These are phyloP conservation scores for Penicillium bialowiezense DNA, from an alignment of 495 filamentous ascomycete genomes.

Conservation along the genomic window DNA sequence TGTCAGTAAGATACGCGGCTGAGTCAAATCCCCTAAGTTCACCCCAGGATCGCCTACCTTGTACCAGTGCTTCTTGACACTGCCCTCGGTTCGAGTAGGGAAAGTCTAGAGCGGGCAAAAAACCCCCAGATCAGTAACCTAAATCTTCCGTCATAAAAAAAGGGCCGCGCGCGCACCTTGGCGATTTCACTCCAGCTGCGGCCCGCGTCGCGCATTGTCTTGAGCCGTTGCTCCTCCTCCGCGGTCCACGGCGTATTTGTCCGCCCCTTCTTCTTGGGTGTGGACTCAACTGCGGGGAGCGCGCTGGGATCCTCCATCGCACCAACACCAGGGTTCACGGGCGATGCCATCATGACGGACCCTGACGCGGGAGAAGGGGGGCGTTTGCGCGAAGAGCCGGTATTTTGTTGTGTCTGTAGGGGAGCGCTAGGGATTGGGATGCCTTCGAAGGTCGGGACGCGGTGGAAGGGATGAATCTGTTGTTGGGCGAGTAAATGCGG, in stretches of 20 bases:
- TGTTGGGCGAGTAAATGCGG: constrained; percentile 42
- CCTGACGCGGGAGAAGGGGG: constrained; percentile 38
- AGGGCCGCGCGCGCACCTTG: constrained; percentile 57
- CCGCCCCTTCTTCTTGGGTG: constrained; percentile 82
- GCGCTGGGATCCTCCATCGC: constrained; percentile 31
- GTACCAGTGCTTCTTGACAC: constrained; percentile 99
- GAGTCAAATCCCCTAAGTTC: constrained; percentile 1
- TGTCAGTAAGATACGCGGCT: constrained; percentile 18
- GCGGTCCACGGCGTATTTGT: constrained; percentile 99
- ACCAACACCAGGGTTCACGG: constrained; percentile 23
- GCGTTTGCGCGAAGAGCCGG: constrained; percentile 40
- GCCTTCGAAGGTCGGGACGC: constrained; percentile 38
- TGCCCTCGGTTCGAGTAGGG: constrained; percentile 88
- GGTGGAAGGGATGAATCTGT: constrained; percentile 42
- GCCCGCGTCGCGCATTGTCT: constrained; percentile 88
- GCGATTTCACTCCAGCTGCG: constrained; percentile 97
- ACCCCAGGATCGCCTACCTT: constrained; percentile 59
- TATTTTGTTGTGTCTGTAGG: constrained; percentile 29
- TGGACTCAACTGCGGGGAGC: constrained; percentile 38
- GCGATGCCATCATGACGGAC: constrained; percentile 34
- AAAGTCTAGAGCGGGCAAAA: constrained; percentile 77
- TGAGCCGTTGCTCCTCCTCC: constrained; percentile 86
- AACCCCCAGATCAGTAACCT: constrained; percentile 6
- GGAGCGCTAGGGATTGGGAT: constrained; percentile 40
- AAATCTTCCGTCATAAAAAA: background rate